phyloP scores from a whole-genome alignment of 108 stramenopile species.

The Conticribra weissflogii region DNA sequence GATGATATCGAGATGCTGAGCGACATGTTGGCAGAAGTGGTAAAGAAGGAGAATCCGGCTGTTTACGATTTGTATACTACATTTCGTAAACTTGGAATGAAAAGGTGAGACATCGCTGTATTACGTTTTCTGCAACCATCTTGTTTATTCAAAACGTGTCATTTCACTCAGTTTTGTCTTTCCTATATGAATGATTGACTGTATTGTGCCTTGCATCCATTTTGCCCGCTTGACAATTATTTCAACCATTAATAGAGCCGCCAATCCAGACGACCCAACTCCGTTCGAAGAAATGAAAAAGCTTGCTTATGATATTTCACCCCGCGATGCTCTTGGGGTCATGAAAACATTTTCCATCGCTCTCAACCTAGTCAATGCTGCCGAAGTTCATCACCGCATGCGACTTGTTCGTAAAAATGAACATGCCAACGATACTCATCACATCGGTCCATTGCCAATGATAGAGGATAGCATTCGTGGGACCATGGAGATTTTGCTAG shows the following conservation, averaged over 20 bases:
- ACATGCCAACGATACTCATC: constrained; percentile 3
- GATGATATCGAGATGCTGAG: constrained; percentile 77
- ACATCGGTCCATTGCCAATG: constrained; percentile 71
- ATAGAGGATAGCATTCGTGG: constrained; percentile 80
- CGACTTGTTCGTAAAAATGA: constrained; percentile 58
- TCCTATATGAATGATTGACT: too few species aligned
- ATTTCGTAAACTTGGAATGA: constrained; percentile 67
- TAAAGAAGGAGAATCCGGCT: constrained; percentile 62
- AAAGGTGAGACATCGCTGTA: too few species aligned
- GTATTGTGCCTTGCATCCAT: too few species aligned
- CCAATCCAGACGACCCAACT: constrained; percentile 41
- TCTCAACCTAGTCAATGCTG: constrained; percentile 80
- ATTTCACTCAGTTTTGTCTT: too few species aligned
- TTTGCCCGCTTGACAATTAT: too few species aligned
- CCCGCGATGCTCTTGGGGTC: constrained; percentile 72
- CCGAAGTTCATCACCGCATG: constrained; percentile 86
- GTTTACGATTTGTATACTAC: constrained; percentile 70
- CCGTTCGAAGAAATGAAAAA: constrained; percentile 71
- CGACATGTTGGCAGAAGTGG: constrained; percentile 71
- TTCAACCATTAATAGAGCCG: too few species aligned
- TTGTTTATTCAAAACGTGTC: too few species aligned
- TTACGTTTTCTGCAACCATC: too few species aligned
- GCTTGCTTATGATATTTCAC: constrained; percentile 52
- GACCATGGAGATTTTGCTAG: constrained; percentile 67
- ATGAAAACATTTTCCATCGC: constrained; percentile 73